A percentile compares a stretch with the other conserved stretches of the same genome.
phyloP scores from a whole-genome alignment of 2,329 filamentous ascomycete species.

The Claviceps sp. region DNA sequence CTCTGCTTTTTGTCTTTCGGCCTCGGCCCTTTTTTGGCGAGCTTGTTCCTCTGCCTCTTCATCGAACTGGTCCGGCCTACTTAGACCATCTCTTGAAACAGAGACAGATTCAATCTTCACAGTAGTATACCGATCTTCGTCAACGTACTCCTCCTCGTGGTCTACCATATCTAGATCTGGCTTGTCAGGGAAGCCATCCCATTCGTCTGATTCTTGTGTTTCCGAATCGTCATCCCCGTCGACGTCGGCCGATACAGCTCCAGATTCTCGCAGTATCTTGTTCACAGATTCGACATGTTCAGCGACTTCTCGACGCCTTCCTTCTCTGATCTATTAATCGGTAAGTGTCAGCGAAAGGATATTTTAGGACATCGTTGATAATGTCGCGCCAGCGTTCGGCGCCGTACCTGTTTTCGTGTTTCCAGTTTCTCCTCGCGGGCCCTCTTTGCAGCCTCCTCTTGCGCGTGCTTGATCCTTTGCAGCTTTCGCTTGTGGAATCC shows the following conservation, averaged over 20 bases:
- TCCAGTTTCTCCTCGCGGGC: slow-evolving; percentile 65
- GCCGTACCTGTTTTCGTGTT: slow-evolving; percentile 58
- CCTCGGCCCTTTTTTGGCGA: slow-evolving; percentile 12
- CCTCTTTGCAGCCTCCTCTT: slow-evolving; percentile 65
- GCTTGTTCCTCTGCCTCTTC: slow-evolving; percentile 23
- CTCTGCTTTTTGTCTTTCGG: slow-evolving; percentile 14
- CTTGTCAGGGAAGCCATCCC: slow-evolving; percentile 50
- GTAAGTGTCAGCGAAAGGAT: not conserved
- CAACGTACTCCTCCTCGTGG: slow-evolving; percentile 85
- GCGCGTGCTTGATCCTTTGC: slow-evolving; percentile 70
- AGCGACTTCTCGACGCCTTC: slow-evolving; percentile 68
- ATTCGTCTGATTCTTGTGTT: slow-evolving; percentile 37
- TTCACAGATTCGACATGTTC: slow-evolving; percentile 70
- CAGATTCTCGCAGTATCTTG: slow-evolving; percentile 50
- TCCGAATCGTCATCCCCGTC: slow-evolving; percentile 22
- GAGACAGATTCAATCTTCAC: slow-evolving; percentile 87
- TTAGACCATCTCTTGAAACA: slow-evolving; percentile 59
- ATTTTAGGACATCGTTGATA: not conserved
- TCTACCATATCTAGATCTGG: slow-evolving; percentile 43
- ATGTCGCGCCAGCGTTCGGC: not conserved
- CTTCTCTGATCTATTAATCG: slow-evolving; percentile 57
- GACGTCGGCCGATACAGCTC: slow-evolving; percentile 25
- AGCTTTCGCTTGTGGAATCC: slow-evolving; percentile 95
- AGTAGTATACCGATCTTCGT: slow-evolving; percentile 91
- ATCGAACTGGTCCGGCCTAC: slow-evolving; percentile 31